phyloP scores from a whole-genome alignment of 352 stramenopile species.

The Phytophthora idaei region DNA sequence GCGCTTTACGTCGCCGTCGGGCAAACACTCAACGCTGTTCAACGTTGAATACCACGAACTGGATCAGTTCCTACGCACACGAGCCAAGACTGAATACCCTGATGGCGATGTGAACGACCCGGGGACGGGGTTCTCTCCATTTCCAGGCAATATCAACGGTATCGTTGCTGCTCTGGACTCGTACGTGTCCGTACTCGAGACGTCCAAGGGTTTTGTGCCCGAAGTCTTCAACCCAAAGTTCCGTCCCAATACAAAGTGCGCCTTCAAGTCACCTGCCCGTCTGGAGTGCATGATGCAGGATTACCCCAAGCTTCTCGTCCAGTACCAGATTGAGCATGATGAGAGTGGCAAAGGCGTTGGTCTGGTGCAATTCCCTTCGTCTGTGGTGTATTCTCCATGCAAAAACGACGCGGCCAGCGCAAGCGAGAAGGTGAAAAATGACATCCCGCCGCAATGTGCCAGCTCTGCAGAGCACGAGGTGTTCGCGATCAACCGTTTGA shows the following conservation, averaged over 20 bases:
- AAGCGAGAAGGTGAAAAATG: conserved; percentile 49
- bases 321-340: conserved; percentile 31
- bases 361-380: conserved; percentile 59
- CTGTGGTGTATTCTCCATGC: conserved; percentile 74
- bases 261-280: conserved; percentile 68
- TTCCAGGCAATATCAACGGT: conserved; percentile 82
- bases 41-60: conserved; percentile 84
- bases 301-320: conserved; percentile 67
- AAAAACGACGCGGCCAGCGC: conserved; percentile 74
- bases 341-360: conserved; percentile 35
- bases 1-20: conserved; percentile 45
- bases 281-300: conserved; percentile 87
- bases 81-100: conserved; percentile 46
- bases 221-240: conserved; percentile 83
- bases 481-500: conserved; percentile 53
- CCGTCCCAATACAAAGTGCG: conserved; percentile 26
- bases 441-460: conserved; percentile 68
- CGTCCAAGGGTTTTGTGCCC: conserved; percentile 57
- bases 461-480: conserved; percentile 72
- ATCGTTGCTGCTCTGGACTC: conserved; percentile 56
- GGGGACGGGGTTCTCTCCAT: conserved; percentile 56
- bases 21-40: conserved; percentile 48
- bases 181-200: conserved; percentile 57
- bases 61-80: conserved; percentile 65
- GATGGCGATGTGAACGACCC: conserved; percentile 70